Evolutionary conservation across 257 asterid genomes (phyloP).

Genomic region (Plectranthus barbatus): DNA sequence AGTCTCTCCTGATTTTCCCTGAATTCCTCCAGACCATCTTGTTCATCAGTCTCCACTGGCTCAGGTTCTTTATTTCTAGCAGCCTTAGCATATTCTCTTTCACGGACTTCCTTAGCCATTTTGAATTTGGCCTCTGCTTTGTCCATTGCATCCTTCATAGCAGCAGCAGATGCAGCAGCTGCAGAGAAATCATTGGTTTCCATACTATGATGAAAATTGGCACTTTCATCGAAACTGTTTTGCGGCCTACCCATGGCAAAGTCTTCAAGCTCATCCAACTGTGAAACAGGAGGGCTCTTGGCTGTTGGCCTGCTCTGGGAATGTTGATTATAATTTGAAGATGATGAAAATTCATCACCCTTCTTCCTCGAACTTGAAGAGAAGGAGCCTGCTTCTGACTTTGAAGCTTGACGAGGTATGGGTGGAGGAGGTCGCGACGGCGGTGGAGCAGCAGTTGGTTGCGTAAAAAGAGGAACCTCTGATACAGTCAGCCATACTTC

Average conservation of each 20-base stretch:
- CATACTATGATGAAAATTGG: constrained; percentile 35
- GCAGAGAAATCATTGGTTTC: constrained; percentile 68
- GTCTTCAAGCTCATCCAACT: constrained; percentile 85
- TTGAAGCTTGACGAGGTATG: constrained; percentile 53
- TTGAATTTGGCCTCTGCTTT: constrained; percentile 94
- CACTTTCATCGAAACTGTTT: constrained; percentile 41
- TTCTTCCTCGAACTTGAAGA: constrained; percentile 51
- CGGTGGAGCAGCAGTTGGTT: constrained; percentile 88
- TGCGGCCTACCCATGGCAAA: constrained; percentile 64
- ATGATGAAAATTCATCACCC: constrained; percentile 49
- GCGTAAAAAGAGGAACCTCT: constrained; percentile 89
- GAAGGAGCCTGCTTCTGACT: constrained; percentile 37
- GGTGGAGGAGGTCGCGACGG: constrained; percentile 98
- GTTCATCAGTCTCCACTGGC: constrained; percentile 52
- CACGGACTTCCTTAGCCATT: constrained; percentile 96
- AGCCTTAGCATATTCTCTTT: constrained; percentile 80
- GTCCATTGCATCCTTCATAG: constrained; percentile 99
- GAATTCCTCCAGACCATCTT: constrained; percentile 51
- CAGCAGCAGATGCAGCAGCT: constrained; percentile 96
- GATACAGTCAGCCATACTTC: constrained; percentile 86
- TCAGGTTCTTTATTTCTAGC: constrained; percentile 60
- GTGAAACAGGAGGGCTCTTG: constrained; percentile 57
- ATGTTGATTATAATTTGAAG: constrained; percentile 42
- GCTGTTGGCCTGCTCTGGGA: constrained; percentile 43
- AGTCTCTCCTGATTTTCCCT: constrained; percentile 67